phyloP scores from a whole-genome alignment of 2,329 filamentous ascomycete species.

The Botrytis sinoallii region DNA sequence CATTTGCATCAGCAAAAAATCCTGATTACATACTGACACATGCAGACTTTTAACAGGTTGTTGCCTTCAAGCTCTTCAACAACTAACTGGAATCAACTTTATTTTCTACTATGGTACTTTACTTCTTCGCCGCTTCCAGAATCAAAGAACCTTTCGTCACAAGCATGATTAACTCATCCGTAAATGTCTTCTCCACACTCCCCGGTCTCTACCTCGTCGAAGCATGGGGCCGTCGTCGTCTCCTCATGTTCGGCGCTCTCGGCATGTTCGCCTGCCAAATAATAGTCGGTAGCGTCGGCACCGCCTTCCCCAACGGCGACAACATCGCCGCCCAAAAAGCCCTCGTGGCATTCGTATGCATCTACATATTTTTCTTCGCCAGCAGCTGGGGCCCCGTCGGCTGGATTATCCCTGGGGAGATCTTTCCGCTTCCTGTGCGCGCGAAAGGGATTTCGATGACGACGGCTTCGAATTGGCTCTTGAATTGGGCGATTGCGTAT shows the following conservation, averaged over 20 bases:
- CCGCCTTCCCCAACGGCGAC: slow-evolving; percentile 38
- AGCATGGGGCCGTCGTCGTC: slow-evolving; percentile 71
- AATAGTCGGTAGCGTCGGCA: slow-evolving; percentile 65
- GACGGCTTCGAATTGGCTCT: slow-evolving; percentile 86
- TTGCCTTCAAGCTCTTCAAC: slow-evolving; percentile 13
- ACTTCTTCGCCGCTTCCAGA: slow-evolving; percentile 78
- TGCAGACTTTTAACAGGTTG: slow-evolving; percentile 12
- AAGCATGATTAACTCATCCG: slow-evolving; percentile 71
- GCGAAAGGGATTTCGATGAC: slow-evolving; percentile 69
- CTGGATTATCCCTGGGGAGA: slow-evolving; percentile 82
- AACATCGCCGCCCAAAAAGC: slow-evolving; percentile 50
- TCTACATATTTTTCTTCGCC: slow-evolving; percentile 22
- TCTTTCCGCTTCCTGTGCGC: slow-evolving; percentile 77
- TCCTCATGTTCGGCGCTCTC: slow-evolving; percentile 73
- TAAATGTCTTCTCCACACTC: slow-evolving; percentile 83
- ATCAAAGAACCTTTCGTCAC: slow-evolving; percentile 67
- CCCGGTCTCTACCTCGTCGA: slow-evolving; percentile 82
- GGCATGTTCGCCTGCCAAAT: slow-evolving; percentile 88
- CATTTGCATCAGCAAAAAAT: no score
- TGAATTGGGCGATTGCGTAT: slow-evolving; percentile 69
- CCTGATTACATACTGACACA: background rate
- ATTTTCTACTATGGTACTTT: slow-evolving; percentile 89
- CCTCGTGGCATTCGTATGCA: slow-evolving; percentile 59
- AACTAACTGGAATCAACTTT: slow-evolving; percentile 79
- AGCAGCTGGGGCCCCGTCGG: slow-evolving; percentile 42